phyloP scores from a whole-genome alignment of 139 green algal genomes.

The Chlorella vulgaris region DNA sequence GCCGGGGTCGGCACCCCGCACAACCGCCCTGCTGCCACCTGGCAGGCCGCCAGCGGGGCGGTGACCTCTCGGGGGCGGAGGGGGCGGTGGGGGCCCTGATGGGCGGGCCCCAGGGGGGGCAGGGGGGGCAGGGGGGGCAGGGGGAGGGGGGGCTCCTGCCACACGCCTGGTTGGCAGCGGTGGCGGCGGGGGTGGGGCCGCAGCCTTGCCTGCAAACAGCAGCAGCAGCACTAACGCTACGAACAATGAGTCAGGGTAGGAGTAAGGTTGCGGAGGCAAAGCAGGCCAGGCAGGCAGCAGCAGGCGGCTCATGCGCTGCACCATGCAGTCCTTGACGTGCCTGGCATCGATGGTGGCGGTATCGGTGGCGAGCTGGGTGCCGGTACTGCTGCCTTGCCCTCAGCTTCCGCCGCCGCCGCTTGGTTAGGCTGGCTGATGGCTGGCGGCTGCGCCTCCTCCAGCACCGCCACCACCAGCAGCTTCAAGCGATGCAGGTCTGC shows the following conservation, averaged over 20 bases:
- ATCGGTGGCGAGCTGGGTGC: background rate
- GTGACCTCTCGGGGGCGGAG: background rate
- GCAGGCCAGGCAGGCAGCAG: too few species aligned
- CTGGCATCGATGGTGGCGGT: background rate
- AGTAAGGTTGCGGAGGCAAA: too few species aligned
- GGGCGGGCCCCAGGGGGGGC: background rate
- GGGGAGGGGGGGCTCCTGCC: background rate
- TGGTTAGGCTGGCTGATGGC: background rate
- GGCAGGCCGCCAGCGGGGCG: background rate
- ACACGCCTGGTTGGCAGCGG: background rate
- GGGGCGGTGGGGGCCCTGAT: background rate
- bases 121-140: slow-evolving; percentile 3
- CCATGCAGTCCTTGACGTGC: background rate
- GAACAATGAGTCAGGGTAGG: background rate
- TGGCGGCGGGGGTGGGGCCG: slow-evolving; percentile 1
- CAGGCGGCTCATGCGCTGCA: too few species aligned
- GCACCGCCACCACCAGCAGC: slow-evolving; percentile 8
- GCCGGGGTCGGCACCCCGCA: background rate
- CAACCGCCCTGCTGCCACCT: too few species aligned
- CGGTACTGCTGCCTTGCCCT: background rate
- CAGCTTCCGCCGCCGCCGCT: too few species aligned
- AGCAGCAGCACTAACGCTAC: background rate
- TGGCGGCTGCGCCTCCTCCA: background rate
- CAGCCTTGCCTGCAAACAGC: background rate
- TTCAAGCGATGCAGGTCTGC: slow-evolving; percentile 26